Conservation (phyloP, 495 filamentous ascomycete species). For the Cercophora samala region DNA sequence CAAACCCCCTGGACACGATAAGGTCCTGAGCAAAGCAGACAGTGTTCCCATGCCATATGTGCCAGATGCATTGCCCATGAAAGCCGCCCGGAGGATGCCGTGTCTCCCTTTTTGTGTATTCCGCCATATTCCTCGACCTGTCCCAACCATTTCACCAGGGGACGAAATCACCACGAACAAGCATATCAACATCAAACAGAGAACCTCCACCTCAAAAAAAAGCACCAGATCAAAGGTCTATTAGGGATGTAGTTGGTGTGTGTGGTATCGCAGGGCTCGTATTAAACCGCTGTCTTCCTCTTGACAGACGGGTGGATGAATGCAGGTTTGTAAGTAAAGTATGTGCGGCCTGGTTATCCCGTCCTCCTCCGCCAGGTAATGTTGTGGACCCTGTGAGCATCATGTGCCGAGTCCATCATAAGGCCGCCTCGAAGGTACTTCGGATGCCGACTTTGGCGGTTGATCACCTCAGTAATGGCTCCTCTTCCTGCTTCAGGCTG, state of each 20-base stretch:
- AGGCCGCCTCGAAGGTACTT: neutral
- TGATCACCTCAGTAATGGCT: slow-evolving; percentile 28
- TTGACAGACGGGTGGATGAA: neutral
- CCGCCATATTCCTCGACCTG: neutral
- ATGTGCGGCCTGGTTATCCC: neutral
- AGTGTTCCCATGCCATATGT: too few species aligned
- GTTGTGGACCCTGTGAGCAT: neutral
- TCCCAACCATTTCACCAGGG: neutral
- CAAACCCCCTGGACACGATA: too few species aligned
- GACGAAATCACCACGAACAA: neutral
- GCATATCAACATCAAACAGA: neutral
- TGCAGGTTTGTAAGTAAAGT: neutral
- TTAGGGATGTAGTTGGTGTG: neutral
- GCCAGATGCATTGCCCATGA: neutral
- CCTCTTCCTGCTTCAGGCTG: slow-evolving; percentile 46
- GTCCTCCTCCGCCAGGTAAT: neutral
- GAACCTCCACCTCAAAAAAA: neutral
- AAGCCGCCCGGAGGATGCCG: neutral
- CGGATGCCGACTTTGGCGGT: neutral
- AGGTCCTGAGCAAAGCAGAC: too few species aligned
- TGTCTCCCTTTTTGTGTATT: neutral
- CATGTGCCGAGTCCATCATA: neutral
- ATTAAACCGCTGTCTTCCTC: neutral
- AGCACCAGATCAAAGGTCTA: neutral
- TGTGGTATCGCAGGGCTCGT: slow-evolving; percentile 3